A percentile compares a stretch with the other conserved stretches of the same genome.
phyloP scores from a whole-genome alignment of 306 rosid genomes.

The Hippophae tibetana region DNA sequence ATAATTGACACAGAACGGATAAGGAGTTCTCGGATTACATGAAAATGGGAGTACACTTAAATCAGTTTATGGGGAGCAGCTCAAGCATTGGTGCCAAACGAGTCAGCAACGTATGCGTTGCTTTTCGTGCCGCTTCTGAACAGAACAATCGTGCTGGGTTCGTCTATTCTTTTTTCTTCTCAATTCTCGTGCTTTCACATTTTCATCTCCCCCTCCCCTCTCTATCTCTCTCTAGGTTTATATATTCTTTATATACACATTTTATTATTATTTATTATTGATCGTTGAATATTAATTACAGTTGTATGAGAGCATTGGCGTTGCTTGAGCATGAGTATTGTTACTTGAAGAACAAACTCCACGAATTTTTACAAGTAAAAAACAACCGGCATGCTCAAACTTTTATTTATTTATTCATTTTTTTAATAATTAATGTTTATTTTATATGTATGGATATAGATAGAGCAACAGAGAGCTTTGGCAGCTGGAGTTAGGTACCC shows the following conservation, averaged over 20 bases:
- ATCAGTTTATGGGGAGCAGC: slow-evolving; percentile 90
- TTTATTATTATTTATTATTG: not conserved
- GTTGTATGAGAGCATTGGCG: slow-evolving; percentile 84
- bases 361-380: slow-evolving; percentile 78
- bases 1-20: slow-evolving; percentile 39
- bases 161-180: slow-evolving; percentile 8
- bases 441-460: slow-evolving; percentile 25
- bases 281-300: slow-evolving; percentile 8
- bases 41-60: slow-evolving; percentile 84
- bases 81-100: slow-evolving; percentile 95
- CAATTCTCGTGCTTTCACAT: slow-evolving; percentile 11
- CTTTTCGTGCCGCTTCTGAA: slow-evolving; percentile 82
- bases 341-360: slow-evolving; percentile 85
- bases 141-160: slow-evolving; percentile 77
- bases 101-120: slow-evolving; percentile 74
- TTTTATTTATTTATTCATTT: not conserved
- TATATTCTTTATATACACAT: too few relatives aligned
- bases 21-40: slow-evolving; percentile 59
- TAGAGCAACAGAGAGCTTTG: slow-evolving; percentile 74
- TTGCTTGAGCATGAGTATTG: slow-evolving; percentile 86
- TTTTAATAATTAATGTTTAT: not conserved
- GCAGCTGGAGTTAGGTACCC: slow-evolving; percentile 87
- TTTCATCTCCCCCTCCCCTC: not conserved
- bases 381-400: too few relatives aligned
- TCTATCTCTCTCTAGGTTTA: not conserved